Evolutionary conservation across 2,329 filamentous ascomycete species (phyloP).

Genomic region (Ilyonectria destructans): DNA sequence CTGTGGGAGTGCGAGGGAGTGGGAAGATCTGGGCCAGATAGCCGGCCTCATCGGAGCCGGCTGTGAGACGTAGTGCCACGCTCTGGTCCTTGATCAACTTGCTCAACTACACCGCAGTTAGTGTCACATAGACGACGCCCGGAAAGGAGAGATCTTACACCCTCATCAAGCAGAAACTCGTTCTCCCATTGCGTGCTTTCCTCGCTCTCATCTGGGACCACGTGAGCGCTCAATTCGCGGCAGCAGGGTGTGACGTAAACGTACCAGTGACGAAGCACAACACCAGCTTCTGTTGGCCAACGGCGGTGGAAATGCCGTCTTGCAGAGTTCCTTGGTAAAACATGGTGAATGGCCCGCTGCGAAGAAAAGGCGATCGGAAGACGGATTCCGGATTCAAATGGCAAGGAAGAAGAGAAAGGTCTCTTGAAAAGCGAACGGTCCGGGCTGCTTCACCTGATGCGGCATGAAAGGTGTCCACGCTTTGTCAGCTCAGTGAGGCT

Average conservation of each 20-base stretch:
- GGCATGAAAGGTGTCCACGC: slow-evolving; percentile 45
- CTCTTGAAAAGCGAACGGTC: not conserved
- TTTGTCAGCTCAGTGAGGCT: slow-evolving; percentile 29
- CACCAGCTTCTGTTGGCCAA: slow-evolving; percentile 83
- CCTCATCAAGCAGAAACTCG: slow-evolving; percentile 74
- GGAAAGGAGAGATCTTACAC: slow-evolving; percentile 61
- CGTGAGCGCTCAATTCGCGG: slow-evolving; percentile 36
- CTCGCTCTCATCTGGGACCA: slow-evolving; percentile 62
- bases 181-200: slow-evolving; percentile 83
- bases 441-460: slow-evolving; percentile 17
- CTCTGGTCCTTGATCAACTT: slow-evolving; percentile 73
- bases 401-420: not conserved
- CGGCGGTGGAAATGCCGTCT: slow-evolving; percentile 83
- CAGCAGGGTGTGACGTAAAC: slow-evolving; percentile 40
- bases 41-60: slow-evolving; percentile 84
- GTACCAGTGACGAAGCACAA: slow-evolving; percentile 88
- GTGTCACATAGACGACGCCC: slow-evolving; percentile 10
- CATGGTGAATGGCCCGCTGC: slow-evolving; percentile 64
- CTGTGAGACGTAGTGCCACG: slow-evolving; percentile 79
- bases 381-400: not conserved
- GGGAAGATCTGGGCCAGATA: slow-evolving; percentile 89
- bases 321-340: slow-evolving; percentile 88
- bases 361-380: not conserved
- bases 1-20: slow-evolving; percentile 81
- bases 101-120: slow-evolving; percentile 63